Percentiles rank a stretch among this genome's conserved stretches.
Conservation (phyloP, 176 grass and related monocot species). For the Aegilops umbellulata region DNA sequence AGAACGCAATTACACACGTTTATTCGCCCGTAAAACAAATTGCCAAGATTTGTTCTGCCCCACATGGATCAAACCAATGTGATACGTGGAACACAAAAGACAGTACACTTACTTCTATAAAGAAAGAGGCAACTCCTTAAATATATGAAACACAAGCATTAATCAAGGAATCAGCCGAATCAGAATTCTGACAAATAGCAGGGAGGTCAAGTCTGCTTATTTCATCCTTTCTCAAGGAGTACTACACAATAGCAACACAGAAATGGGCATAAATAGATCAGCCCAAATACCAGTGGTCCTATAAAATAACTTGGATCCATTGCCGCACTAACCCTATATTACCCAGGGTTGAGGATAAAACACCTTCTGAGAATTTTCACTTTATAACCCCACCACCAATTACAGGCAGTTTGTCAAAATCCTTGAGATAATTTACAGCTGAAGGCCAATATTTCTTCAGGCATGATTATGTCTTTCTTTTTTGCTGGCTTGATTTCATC, state of each 20-base stretch:
- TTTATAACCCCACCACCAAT: background rate
- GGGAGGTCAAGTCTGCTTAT: background rate
- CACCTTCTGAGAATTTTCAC: conserved; percentile 1
- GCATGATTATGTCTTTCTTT: background rate
- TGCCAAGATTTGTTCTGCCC: background rate
- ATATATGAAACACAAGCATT: background rate
- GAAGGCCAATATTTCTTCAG: background rate
- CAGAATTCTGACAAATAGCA: background rate
- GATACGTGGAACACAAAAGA: conserved; percentile 8
- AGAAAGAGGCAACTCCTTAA: background rate
- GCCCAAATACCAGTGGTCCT: background rate
- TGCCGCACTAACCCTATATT: background rate
- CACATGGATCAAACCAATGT: background rate
- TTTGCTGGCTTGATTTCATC: background rate
- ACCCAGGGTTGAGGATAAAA: conserved; percentile 9
- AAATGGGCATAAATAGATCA: background rate
- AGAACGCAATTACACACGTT: background rate
- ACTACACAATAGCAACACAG: background rate
- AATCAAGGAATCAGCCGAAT: background rate
- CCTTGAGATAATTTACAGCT: conserved; percentile 11
- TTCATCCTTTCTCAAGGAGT: conserved; percentile 13
- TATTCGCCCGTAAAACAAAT: background rate
- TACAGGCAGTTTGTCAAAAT: background rate
- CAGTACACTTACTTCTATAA: background rate
- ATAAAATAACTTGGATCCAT: background rate